A percentile compares a stretch with the other conserved stretches of the same genome.
Conservation (phyloP, 2,329 filamentous ascomycete genomes). For the Fusarium bulbicola region DNA sequence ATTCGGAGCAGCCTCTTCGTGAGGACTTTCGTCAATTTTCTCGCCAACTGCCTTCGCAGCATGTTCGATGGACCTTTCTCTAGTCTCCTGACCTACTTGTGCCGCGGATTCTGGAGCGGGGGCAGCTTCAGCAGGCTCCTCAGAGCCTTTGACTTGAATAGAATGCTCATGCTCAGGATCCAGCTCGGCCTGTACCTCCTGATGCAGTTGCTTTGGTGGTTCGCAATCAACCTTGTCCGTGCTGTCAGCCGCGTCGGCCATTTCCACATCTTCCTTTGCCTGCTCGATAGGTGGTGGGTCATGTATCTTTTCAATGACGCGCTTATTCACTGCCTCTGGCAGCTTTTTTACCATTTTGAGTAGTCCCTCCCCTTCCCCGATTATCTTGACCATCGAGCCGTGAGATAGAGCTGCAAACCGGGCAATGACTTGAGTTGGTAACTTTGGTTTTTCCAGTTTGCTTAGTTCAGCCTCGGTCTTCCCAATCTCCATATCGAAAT, state of each 20-base stretch:
- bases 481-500: constrained; percentile 62
- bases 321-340: constrained; percentile 43
- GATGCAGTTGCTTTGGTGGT: neutral
- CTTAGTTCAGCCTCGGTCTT: constrained; percentile 61
- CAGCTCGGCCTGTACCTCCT: neutral
- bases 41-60: neutral
- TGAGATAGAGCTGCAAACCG: constrained; percentile 60
- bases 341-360: constrained; percentile 54
- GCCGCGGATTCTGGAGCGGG: neutral
- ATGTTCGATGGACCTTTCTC: neutral
- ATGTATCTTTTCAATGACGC: neutral
- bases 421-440: constrained; percentile 53
- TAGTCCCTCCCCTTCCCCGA: constrained; percentile 56
- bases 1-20: neutral
- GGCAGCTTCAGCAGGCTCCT: constrained; percentile 2
- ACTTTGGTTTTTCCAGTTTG: constrained; percentile 54
- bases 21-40: neutral
- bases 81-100: neutral
- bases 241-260: constrained; percentile 34
- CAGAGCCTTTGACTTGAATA: neutral
- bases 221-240: neutral
- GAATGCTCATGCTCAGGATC: neutral
- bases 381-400: constrained; percentile 58
- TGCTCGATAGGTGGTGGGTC: neutral
- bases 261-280: constrained; percentile 23